Evolutionary conservation across 352 stramenopile species (phyloP).

Genomic region (Globisporangium uncinulatum): DNA sequence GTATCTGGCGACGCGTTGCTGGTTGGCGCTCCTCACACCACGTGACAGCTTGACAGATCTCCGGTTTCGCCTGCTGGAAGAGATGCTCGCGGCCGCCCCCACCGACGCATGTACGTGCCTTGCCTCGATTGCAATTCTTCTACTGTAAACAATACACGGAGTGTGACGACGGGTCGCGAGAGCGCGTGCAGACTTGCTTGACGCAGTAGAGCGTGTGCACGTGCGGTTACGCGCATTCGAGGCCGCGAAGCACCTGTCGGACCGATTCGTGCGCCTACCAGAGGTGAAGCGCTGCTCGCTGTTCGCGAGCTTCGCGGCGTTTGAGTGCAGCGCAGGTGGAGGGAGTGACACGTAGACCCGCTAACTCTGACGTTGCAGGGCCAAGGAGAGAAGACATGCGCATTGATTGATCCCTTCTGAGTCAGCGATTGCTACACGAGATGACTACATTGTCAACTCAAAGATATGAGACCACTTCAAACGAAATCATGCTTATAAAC

Average conservation of each 20-base stretch:
- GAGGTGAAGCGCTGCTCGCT: slow-evolving; percentile 24
- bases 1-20: not conserved
- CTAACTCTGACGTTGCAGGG: too few species aligned
- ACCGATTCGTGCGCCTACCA: slow-evolving; percentile 25
- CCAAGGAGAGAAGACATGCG: too few species aligned
- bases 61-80: slow-evolving; percentile 30
- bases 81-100: slow-evolving; percentile 25
- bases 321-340: slow-evolving; percentile 11
- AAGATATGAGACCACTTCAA: too few species aligned
- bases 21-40: not conserved
- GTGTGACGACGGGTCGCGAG: too few species aligned
- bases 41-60: slow-evolving; percentile 32
- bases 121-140: too few species aligned
- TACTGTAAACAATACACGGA: too few species aligned
- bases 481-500: too few species aligned
- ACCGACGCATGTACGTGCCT: slow-evolving; percentile 26
- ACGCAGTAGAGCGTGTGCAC: slow-evolving; percentile 42
- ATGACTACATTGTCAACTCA: too few species aligned
- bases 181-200: slow-evolving; percentile 24
- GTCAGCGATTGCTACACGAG: too few species aligned
- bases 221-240: slow-evolving; percentile 29
- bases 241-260: slow-evolving; percentile 21
- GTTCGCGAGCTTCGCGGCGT: slow-evolving; percentile 23
- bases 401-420: too few species aligned
- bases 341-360: too few species aligned